Conservation (phyloP, 768 basidiomycete species). For the Kwoniella sp. region DNA sequence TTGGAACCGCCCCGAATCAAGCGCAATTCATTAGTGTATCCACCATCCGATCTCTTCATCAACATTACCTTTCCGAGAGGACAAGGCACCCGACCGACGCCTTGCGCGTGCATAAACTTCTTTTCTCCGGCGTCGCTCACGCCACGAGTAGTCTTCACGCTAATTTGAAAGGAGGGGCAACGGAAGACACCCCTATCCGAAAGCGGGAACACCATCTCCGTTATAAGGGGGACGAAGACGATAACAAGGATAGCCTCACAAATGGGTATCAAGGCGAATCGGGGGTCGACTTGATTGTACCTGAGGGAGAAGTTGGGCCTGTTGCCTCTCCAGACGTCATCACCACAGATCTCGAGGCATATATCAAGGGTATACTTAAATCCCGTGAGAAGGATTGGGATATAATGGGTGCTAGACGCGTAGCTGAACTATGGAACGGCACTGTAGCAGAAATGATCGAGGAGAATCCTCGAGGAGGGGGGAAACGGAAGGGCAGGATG, state of each 20-base stretch:
- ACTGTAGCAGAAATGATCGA: slow-evolving; percentile 14
- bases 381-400: slow-evolving; percentile 47
- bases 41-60: slow-evolving; percentile 28
- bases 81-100: slow-evolving; percentile 31
- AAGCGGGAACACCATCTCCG: slow-evolving; percentile 42
- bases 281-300: slow-evolving; percentile 37
- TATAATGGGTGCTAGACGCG: slow-evolving; percentile 37
- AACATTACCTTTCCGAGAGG: slow-evolving; percentile 32
- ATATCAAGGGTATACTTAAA: slow-evolving; percentile 41
- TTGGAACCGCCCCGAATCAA: background rate
- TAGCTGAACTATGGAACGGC: slow-evolving; percentile 44
- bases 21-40: slow-evolving; percentile 22
- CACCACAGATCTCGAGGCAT: slow-evolving; percentile 48
- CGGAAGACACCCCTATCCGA: slow-evolving; percentile 40
- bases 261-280: slow-evolving; percentile 3
- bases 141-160: slow-evolving; percentile 38
- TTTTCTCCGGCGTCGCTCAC: slow-evolving; percentile 40
- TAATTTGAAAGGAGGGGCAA: slow-evolving; percentile 41
- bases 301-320: slow-evolving; percentile 36
- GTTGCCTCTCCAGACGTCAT: slow-evolving; percentile 47
- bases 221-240: slow-evolving; percentile 27
- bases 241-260: slow-evolving; percentile 5
- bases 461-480: background rate
- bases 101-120: slow-evolving; percentile 33
- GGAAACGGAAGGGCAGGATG: slow-evolving; percentile 6